These are phyloP conservation scores for Paramecium pentaurelia DNA, from an alignment of 73 alveolate genomes.

Conservation along the genomic window DNA sequence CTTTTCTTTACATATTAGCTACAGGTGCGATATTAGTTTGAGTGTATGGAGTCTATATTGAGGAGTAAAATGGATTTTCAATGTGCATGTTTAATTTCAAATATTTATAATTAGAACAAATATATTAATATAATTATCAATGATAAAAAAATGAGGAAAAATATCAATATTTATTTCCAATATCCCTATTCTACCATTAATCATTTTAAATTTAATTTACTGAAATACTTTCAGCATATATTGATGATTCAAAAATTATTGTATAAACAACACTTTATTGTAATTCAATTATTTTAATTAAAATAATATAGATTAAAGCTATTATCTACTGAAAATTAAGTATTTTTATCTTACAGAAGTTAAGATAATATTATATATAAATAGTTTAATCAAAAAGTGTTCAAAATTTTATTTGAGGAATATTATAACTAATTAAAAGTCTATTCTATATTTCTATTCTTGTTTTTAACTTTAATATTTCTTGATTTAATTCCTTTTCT, in stretches of 20 bases:
- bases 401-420: background rate
- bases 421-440: background rate
- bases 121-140: background rate
- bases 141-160: background rate
- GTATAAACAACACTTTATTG: too few species aligned
- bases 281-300: background rate
- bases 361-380: background rate
- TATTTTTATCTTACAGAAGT: background rate
- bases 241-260: too few species aligned
- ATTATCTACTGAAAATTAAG: background rate
- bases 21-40: background rate
- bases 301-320: too few species aligned
- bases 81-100: background rate
- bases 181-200: background rate
- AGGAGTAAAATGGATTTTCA: background rate
- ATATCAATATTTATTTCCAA: background rate
- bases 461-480: background rate
- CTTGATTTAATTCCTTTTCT: background rate
- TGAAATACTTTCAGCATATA: too few species aligned
- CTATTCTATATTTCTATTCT: background rate
- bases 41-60: background rate
- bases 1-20: slow-evolving; percentile 63
- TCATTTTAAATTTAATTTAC: background rate
- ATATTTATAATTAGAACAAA: background rate
- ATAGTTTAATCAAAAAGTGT: background rate